These are phyloP conservation scores for Chrysoporthe austroafricana DNA, from an alignment of 2,329 filamentous ascomycete genomes.

Conservation along the genomic window DNA sequence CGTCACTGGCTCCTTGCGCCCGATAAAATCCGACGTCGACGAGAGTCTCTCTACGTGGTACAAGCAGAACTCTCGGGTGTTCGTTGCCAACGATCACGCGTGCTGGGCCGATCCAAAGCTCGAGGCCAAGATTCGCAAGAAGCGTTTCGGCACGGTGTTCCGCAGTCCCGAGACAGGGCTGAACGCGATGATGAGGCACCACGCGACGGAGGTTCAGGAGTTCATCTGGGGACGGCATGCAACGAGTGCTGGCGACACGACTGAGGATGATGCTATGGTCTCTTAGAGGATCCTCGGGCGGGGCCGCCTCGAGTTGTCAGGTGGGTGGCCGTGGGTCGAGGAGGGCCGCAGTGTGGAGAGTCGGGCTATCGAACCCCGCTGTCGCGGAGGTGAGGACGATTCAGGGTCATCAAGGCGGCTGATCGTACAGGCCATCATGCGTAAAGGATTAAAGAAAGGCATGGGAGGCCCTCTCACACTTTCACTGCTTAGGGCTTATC, in stretches of 20 bases:
- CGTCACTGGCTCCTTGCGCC: slow-evolving; percentile 75
- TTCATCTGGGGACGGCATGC: slow-evolving; percentile 53
- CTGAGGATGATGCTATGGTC: slow-evolving; percentile 50
- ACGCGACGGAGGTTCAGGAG: slow-evolving; percentile 53
- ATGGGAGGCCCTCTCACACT: neutral
- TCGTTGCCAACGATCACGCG: slow-evolving; percentile 73
- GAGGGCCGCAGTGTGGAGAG: neutral
- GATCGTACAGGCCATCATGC: neutral
- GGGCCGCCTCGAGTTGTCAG: too few species aligned
- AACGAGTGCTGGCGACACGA: slow-evolving; percentile 40
- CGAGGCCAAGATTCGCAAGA: slow-evolving; percentile 61
- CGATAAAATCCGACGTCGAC: slow-evolving; percentile 79
- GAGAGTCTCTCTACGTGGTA: slow-evolving; percentile 80
- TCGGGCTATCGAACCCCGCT: neutral
- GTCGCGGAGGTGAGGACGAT: neutral
- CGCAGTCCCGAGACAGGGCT: slow-evolving; percentile 54
- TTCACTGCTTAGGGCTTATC: neutral
- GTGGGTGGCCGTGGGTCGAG: neutral
- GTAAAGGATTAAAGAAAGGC: neutral
- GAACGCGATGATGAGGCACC: slow-evolving; percentile 60
- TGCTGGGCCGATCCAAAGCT: slow-evolving; percentile 72
- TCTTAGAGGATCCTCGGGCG: slow-evolving; percentile 15
- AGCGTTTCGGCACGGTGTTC: slow-evolving; percentile 62
- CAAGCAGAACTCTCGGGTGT: slow-evolving; percentile 77
- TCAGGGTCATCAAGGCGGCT: neutral